These are phyloP conservation scores for Lactarius tabidus DNA, from an alignment of 768 basidiomycete species.

Conservation along the genomic window DNA sequence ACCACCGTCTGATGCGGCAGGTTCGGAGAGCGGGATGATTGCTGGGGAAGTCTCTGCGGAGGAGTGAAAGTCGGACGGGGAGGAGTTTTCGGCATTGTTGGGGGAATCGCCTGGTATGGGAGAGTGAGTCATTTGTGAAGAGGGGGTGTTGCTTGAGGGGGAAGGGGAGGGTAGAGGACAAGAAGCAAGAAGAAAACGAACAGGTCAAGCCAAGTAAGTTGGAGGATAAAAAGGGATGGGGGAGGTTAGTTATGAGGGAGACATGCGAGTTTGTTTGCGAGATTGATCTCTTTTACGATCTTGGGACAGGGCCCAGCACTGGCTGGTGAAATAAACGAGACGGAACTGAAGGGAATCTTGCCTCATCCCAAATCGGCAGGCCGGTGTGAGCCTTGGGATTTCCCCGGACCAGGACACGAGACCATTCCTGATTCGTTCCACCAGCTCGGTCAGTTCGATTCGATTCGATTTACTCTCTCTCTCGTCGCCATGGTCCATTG, in stretches of 20 bases:
- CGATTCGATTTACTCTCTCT: constrained; percentile 3
- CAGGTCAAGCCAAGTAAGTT: constrained; percentile 4
- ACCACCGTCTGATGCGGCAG: constrained; percentile 14
- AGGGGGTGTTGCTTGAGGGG: background rate
- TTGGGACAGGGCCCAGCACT: constrained; percentile 16
- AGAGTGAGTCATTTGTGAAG: constrained; percentile 14
- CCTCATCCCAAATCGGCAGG: constrained; percentile 11
- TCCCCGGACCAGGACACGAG: constrained; percentile 12
- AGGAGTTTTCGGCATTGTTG: constrained; percentile 20
- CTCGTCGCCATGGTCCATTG: constrained; percentile 1
- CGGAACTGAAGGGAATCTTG: constrained; percentile 21
- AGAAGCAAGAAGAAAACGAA: constrained; percentile 9
- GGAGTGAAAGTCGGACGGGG: constrained; percentile 25
- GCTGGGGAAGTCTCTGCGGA: constrained; percentile 23
- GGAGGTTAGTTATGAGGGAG: constrained; percentile 22
- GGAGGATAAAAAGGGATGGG: constrained; percentile 1
- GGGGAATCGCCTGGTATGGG: constrained; percentile 22
- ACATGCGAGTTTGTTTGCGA: constrained; percentile 18
- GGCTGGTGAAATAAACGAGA: constrained; percentile 21
- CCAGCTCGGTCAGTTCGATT: background rate
- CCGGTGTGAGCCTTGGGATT: constrained; percentile 17
- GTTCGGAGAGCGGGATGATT: constrained; percentile 18
- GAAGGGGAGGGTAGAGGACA: background rate
- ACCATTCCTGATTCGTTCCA: background rate
- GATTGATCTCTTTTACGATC: constrained; percentile 26